Base-by-base conservation (phyloP, 1,139 yeast genomes). In the Candida frijolesensis region DNA sequence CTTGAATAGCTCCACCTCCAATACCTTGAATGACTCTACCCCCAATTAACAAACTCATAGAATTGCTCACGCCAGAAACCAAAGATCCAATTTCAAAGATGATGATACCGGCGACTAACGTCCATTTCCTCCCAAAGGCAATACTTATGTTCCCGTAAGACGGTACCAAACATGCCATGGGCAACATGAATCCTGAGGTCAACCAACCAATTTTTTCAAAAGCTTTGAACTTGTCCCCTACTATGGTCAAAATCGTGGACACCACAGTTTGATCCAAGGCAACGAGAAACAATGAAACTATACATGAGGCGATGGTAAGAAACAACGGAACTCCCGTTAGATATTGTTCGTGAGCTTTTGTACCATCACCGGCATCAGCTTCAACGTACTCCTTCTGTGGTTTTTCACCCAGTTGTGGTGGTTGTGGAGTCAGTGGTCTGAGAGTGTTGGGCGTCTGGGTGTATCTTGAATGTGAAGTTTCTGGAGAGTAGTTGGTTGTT, bases 231-330 rank as follows among this genome's bases (percentile, higher is more conserved):
- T 82, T 69, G 42, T 70, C 66, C 2, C 85, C 84, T 6, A 86
- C 84, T 1, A 72, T 72, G 7, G 84, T 76, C 48, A 85, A 67
- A 6, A 84, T 70, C 2, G 90, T 82, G 1, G 82, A 69, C 1
- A 84, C 82, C 54, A 87, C 85, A 10, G 90, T 85, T 59, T 83
- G 87, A 61, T 86, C 92, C 40, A 86, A 65, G 0, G 90, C 89
- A 11, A 81, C 79, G 34, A 86, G 65, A 58, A 85, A 85, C 53
- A 84, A 60, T n/a, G 81, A 67, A 30, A 78, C 61, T 25, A 78
- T 68, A 45, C 83, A 70, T 10, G 87, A 72, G 2, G 70, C 41
- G 12, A 82, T 59, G 11, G 84, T 78, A 5, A 78, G 50, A 0
- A 56, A 44, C 30, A 84, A 64, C 41, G 69, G 68, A 4, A 64